phyloP scores from a whole-genome alignment of 371 early-diverging fungal genomes.

The Mucor saturninus region DNA sequence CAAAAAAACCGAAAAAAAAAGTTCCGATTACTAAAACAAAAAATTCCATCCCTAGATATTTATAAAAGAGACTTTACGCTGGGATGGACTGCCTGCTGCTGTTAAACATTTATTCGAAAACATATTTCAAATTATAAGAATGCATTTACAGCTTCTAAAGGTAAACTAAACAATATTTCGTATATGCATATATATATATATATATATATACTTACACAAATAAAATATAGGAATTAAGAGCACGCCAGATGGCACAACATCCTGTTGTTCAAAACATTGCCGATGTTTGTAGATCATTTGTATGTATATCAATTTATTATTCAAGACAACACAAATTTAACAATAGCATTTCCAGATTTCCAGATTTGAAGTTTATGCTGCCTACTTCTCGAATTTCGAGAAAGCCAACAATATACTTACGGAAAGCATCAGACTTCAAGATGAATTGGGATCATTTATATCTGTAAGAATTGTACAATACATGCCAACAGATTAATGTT shows the following conservation, averaged over 20 bases:
- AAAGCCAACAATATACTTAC: conserved; percentile 35
- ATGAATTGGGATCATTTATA: conserved; percentile 39
- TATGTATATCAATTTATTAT: conserved; percentile 6
- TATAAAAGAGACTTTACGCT: conserved; percentile 46
- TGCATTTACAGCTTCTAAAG: conserved; percentile 44
- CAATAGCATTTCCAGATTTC: conserved; percentile 7
- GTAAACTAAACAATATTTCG: conserved; percentile 19
- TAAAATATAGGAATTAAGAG: conserved; percentile 27
- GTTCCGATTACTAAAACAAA: background rate
- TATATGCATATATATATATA: background rate
- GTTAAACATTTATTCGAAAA: conserved; percentile 61
- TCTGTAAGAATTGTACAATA: conserved; percentile 21
- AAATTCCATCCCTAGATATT: conserved; percentile 44
- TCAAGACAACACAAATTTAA: background rate
- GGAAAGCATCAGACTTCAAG: conserved; percentile 25
- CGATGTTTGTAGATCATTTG: conserved; percentile 35
- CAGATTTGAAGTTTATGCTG: conserved; percentile 20
- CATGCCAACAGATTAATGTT: background rate
- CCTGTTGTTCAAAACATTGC: conserved; percentile 35
- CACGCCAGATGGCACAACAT: conserved; percentile 27
- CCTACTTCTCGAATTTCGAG: conserved; percentile 47
- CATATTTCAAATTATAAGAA: conserved; percentile 50
- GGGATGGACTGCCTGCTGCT: conserved; percentile 53
- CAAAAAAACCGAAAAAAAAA: background rate
- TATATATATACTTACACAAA: background rate